These are phyloP conservation scores for Mimosa pudica DNA, from an alignment of 306 rosid species.

Conservation along the genomic window DNA sequence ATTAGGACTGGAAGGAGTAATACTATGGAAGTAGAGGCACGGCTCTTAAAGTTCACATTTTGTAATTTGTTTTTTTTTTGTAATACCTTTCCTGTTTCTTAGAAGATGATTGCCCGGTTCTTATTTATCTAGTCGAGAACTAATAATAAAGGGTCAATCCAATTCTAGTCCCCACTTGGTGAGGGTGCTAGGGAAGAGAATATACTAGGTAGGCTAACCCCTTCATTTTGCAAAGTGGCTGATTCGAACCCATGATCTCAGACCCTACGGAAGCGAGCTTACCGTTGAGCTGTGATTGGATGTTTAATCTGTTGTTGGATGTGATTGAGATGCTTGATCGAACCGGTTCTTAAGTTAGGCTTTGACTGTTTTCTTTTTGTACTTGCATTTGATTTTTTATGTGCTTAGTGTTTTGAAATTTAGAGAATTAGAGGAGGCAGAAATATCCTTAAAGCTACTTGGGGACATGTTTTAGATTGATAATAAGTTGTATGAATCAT, in stretches of 20 bases:
- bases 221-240: too few species aligned
- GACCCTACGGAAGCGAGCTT: too few species aligned
- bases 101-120: not conserved
- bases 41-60: constrained; percentile 1
- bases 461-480: not conserved
- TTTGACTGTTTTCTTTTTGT: not conserved
- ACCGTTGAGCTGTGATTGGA: too few species aligned
- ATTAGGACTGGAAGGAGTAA: too few species aligned
- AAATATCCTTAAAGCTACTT: not conserved
- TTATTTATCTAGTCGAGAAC: not conserved
- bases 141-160: too few species aligned
- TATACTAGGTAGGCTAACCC: too few species aligned
- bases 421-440: not conserved
- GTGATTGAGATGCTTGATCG: not conserved
- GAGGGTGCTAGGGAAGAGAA: too few species aligned
- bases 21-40: constrained; percentile 1
- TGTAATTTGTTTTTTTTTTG: not conserved
- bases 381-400: not conserved
- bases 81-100: not conserved
- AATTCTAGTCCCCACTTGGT: too few species aligned
- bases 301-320: not conserved
- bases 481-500: not conserved
- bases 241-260: too few species aligned
- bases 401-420: not conserved
- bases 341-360: constrained; percentile 7